Evolutionary conservation across 371 early-diverging fungal genomes (phyloP).

Genomic region (Mortierella sp.): DNA sequence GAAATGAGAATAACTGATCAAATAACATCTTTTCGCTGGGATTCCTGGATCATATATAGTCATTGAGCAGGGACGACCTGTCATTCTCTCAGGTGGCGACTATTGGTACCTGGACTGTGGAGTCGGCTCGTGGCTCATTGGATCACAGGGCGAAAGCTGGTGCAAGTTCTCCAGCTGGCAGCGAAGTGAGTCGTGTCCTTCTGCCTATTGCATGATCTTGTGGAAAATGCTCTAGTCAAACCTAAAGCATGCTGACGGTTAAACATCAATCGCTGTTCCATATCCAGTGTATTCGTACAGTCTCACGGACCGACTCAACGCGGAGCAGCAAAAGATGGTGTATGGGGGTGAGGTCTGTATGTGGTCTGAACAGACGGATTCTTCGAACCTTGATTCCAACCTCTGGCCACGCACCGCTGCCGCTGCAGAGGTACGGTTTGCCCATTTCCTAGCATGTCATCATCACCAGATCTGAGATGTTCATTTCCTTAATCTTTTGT

Average conservation of each 20-base stretch:
- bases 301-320: conserved; percentile 26
- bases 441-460: conserved; percentile 40
- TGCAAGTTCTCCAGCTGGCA: conserved; percentile 40
- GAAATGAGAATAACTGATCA: too few species aligned
- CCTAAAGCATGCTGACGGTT: too few species aligned
- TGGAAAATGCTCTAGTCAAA: not conserved
- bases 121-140: conserved; percentile 59
- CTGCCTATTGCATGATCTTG: not conserved
- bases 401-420: conserved; percentile 85
- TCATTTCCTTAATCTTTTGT: too few species aligned
- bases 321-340: conserved; percentile 55
- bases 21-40: too few species aligned
- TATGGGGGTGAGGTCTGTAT: conserved; percentile 72
- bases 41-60: too few species aligned
- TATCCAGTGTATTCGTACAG: conserved; percentile 45
- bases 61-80: conserved; percentile 64
- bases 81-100: conserved; percentile 64
- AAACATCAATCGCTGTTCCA: conserved; percentile 71
- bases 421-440: conserved; percentile 69
- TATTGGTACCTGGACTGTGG: conserved; percentile 81
- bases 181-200: conserved; percentile 18
- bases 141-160: conserved; percentile 30
- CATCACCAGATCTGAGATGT: too few species aligned
- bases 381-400: conserved; percentile 65
- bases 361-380: conserved; percentile 83